Percentiles rank a stretch among this genome's conserved stretches.
Evolutionary conservation across 2,329 filamentous ascomycete species (phyloP).

Genomic region (Aspergillus puulaauensis): DNA sequence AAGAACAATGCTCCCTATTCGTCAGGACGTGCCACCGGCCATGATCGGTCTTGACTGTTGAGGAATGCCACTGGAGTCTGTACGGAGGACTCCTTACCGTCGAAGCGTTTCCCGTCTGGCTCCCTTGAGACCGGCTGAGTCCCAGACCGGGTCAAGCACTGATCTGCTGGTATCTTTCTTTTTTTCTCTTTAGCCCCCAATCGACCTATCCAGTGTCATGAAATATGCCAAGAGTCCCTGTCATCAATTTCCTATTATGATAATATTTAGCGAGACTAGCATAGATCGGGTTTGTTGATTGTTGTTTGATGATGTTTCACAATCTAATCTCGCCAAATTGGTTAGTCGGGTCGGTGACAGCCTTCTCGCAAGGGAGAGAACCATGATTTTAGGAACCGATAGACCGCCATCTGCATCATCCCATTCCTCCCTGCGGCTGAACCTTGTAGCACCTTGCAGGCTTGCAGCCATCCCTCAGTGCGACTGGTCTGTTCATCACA

Average conservation of each 20-base stretch:
- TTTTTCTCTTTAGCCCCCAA: constrained; percentile 3
- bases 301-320: constrained; percentile 5
- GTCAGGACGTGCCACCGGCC: neutral
- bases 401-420: constrained; percentile 5
- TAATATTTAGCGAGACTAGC: constrained; percentile 13
- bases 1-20: neutral
- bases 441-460: neutral
- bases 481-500: neutral
- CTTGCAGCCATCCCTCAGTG: neutral
- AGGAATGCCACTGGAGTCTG: too few relatives aligned
- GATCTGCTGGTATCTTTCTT: neutral
- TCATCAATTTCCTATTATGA: constrained; percentile 7
- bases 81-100: neutral
- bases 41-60: too few relatives aligned
- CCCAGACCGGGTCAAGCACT: neutral
- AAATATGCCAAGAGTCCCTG: constrained; percentile 4
- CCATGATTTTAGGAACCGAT: neutral
- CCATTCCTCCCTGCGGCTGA: constrained; percentile 2
- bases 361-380: neutral
- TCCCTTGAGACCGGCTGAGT: neutral
- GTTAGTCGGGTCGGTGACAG: neutral
- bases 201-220: neutral
- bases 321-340: neutral
- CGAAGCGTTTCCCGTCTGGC: neutral
- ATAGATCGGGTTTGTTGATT: neutral